phyloP scores from a whole-genome alignment of 768 basidiomycete genomes.

The Macrolepiota dolichaula region DNA sequence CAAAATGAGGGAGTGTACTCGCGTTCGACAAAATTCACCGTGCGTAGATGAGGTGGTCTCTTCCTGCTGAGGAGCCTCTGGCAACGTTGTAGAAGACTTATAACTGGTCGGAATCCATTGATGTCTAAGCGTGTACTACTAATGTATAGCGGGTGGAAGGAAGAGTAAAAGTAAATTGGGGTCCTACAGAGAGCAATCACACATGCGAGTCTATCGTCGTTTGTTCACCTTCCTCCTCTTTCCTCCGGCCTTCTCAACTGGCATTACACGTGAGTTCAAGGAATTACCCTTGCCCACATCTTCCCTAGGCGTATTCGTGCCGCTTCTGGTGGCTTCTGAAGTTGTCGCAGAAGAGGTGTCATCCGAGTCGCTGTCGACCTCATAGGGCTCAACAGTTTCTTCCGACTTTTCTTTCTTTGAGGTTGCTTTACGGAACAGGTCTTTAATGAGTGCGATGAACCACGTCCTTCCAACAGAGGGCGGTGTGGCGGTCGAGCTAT shows the following conservation, averaged over 20 bases:
- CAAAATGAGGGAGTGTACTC: background rate
- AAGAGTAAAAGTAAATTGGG: too few species aligned
- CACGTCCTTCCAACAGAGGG: constrained; percentile 69
- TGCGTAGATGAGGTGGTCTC: background rate
- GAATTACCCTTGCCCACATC: constrained; percentile 24
- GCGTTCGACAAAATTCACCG: background rate
- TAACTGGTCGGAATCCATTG: background rate
- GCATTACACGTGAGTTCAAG: constrained; percentile 22
- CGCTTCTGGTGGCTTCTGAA: constrained; percentile 44
- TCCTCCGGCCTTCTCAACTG: constrained; percentile 55
- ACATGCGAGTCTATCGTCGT: constrained; percentile 34
- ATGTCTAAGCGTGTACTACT: background rate
- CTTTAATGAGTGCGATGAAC: constrained; percentile 52
- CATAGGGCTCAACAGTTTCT: constrained; percentile 1
- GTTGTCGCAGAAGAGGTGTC: constrained; percentile 39
- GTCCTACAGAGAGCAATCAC: too few species aligned
- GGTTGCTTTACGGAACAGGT: constrained; percentile 24
- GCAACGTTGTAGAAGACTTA: background rate
- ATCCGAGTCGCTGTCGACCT: constrained; percentile 15
- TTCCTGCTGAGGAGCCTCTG: background rate
- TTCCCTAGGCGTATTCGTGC: constrained; percentile 33
- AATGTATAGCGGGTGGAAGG: background rate
- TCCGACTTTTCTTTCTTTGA: constrained; percentile 21
- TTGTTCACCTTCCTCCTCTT: constrained; percentile 58
- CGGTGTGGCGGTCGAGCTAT: constrained; percentile 51